Base-by-base conservation (phyloP, 768 basidiomycete genomes). In the Lactifluus subvellereus region DNA sequence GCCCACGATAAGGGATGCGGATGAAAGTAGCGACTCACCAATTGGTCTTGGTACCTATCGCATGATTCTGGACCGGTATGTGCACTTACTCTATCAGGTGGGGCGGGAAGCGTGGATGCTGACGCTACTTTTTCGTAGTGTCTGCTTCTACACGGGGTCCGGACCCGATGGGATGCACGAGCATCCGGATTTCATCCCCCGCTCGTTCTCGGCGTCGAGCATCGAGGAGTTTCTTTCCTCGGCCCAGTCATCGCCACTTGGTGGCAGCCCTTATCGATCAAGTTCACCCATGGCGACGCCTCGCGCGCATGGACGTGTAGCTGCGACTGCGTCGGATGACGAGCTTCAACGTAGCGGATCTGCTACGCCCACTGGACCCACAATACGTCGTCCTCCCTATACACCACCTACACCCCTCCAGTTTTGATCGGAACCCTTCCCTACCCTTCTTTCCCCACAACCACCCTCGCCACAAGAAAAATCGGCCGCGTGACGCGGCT, bases 121-220 rank as follows among this genome's bases (percentile, higher is more conserved):
- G 48, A 74, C 54, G 47, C 47, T 6, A 22, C 66, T 47, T 59
- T 18, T 35, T 55, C 27, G 13, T 58, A 91, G 89, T 68, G 91
- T 87, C 73, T 91, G 89, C 76, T 91, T 91, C 74, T 91, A 82
- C 74, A 91, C 89, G 2, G 89, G 89, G 1, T 68, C 78, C 3
- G 81, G 22, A 10, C 14, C 58, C 3, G 54, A 51, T 35, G 53
- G 37, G 30, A 33, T 40, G 33, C 13, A 6, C 8, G 51, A 47
- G 22, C 63, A 78, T 38, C 70, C 75, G 3, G 37, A 73, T 56
- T 63, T 72, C 5, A 62, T 78, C 10, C 72, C 76, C 20, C 78
- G 79, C 52, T 76, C 79, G 45, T 77, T 76, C 6, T 84, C 84
- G 16, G 79, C 77, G 2, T 84, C 84, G 37, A 84, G 80, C 68